Percentiles rank a stretch among this genome's conserved stretches.
These are phyloP conservation scores for Eragrostis tef DNA, from an alignment of 202 grass and related monocot species.

Conservation along the genomic window DNA sequence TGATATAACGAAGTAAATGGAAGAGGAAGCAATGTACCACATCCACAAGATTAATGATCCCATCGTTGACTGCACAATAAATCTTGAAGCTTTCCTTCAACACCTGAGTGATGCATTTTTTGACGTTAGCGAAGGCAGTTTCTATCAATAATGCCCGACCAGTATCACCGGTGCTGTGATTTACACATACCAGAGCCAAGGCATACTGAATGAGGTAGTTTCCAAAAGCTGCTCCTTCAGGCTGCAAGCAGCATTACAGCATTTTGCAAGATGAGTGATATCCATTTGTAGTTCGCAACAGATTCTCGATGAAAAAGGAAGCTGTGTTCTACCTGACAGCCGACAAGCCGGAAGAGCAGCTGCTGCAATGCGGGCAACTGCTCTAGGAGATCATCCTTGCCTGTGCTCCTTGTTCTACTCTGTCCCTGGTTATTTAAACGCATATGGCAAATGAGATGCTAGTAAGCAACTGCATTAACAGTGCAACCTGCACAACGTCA, in stretches of 20 bases:
- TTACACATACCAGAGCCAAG: slow-evolving; percentile 60
- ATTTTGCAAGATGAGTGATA: neutral
- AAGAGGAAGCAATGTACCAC: slow-evolving; percentile 47
- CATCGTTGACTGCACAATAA: slow-evolving; percentile 82
- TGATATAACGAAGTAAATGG: neutral
- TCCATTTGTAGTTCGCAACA: neutral
- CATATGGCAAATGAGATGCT: neutral
- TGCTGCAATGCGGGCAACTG: slow-evolving; percentile 87
- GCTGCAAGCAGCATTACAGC: slow-evolving; percentile 49
- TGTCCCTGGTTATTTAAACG: slow-evolving; percentile 47
- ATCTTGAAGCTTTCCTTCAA: slow-evolving; percentile 93
- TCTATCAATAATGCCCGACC: neutral
- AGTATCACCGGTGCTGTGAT: slow-evolving; percentile 38
- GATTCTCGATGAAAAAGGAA: neutral
- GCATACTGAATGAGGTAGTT: slow-evolving; percentile 81
- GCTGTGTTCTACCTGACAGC: slow-evolving; percentile 64
- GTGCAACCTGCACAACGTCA: neutral
- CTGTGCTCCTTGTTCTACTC: slow-evolving; percentile 68
- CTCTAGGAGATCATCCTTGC: slow-evolving; percentile 70
- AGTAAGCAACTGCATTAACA: neutral
- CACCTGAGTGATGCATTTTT: slow-evolving; percentile 41
- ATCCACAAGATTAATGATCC: slow-evolving; percentile 89
- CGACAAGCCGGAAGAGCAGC: slow-evolving; percentile 77
- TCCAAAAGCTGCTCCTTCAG: slow-evolving; percentile 72
- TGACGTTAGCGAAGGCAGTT: neutral